Evolutionary conservation across 176 grass and related monocot species (phyloP).

Genomic region (Triticum monococcum): DNA sequence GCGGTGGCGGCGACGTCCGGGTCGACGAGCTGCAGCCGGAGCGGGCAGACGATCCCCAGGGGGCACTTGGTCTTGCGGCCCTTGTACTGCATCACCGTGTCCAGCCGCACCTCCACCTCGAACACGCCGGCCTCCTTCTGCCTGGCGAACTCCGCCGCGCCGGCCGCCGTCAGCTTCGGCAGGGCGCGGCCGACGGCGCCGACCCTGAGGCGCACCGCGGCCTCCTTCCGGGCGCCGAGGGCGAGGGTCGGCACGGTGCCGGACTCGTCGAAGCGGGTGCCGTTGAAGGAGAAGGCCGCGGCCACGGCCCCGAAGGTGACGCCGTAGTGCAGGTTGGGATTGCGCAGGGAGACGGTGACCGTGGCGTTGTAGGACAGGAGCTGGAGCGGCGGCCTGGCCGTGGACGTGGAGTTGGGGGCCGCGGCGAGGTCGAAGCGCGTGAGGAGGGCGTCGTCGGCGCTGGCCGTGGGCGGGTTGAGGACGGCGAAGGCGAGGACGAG

Average conservation of each 20-base stretch:
- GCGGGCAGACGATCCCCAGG: slow-evolving; percentile 34
- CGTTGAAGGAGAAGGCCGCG: slow-evolving; percentile 40
- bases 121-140: slow-evolving; percentile 36
- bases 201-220: slow-evolving; percentile 11
- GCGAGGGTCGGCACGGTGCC: not conserved
- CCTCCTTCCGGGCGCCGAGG: slow-evolving; percentile 2
- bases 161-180: slow-evolving; percentile 29
- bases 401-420: not conserved
- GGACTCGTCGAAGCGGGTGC: slow-evolving; percentile 46
- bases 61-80: slow-evolving; percentile 29
- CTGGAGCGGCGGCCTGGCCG: not conserved
- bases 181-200: slow-evolving; percentile 5
- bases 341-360: slow-evolving; percentile 28
- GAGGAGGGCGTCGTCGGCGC: slow-evolving; percentile 43
- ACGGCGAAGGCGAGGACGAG: slow-evolving; percentile 49
- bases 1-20: slow-evolving; percentile 52
- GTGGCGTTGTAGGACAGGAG: slow-evolving; percentile 39
- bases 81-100: slow-evolving; percentile 51
- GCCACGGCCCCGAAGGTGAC: slow-evolving; percentile 22
- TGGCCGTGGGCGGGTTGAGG: slow-evolving; percentile 37
- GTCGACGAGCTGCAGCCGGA: slow-evolving; percentile 52
- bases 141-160: not conserved
- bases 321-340: slow-evolving; percentile 46
- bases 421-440: slow-evolving; percentile 20
- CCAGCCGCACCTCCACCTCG: slow-evolving; percentile 38